Base-by-base conservation (phyloP, 768 basidiomycete genomes). In the Fomitopsis pulvina region DNA sequence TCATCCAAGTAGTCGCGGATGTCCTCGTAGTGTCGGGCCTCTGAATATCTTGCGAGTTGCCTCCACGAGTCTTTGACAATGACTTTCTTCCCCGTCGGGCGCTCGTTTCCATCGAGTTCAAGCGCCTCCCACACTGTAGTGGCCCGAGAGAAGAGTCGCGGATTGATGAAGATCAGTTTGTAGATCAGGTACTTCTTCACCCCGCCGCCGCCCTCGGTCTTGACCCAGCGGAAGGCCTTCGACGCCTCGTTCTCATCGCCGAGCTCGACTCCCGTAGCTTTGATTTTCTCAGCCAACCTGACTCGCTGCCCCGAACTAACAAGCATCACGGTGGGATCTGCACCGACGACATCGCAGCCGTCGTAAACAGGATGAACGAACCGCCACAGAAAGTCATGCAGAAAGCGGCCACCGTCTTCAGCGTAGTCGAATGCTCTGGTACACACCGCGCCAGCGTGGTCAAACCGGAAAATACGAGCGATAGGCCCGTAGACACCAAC, bases 11-110 rank as follows among this genome's bases (percentile, higher is more conserved):
- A 18, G 6, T 12, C 14, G 14, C 14, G 14, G 14, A 37, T 37
- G 5, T 14, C 14, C 14, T 37, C 26, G 34, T 53, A 51, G 42
- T 48, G 46, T 8, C 8, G 21, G 8, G 50, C 24, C n/a, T 57
- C 56, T 0, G 56, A n/a, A 30, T 18, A 14, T 10, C 48, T 38
- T 4, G 37, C 24, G 2, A 51, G 30, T 38, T 45, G 49, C 10
- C 56, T 37, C 56, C 56, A 57, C 1, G 52, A 27, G n/a, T 57
- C 56, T 45, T 57, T 57, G 47, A 53, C 8, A 20, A 51, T 45
- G 25, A 24, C 16, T 8, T 32, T 8, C 29, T 47, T 52, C 18
- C 22, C 32, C 12, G 20, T 26, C 5, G 10, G 27, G 0, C 27
- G 8, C 22, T 14, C 28, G 1, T 16, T 1, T 1, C 42, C 34